Percentiles rank a stretch among this genome's conserved stretches.
phyloP scores from a whole-genome alignment of 257 asterid species.

The Fraxinus anomala region DNA sequence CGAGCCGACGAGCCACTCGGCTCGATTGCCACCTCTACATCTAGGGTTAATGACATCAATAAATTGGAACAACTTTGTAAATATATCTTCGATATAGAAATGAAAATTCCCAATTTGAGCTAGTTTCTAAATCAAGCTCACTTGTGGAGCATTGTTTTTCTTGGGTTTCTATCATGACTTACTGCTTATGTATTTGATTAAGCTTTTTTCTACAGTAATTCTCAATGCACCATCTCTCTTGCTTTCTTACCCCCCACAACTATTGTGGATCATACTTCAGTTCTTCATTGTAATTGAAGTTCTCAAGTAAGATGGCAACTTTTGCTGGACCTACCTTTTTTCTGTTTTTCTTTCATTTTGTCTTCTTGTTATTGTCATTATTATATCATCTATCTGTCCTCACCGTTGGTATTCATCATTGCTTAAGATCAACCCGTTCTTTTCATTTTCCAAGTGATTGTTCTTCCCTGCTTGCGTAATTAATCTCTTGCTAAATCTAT shows the following conservation, averaged over 20 bases:
- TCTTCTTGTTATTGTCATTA: not conserved
- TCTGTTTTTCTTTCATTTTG: too few relatives aligned
- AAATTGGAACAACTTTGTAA: not conserved
- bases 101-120: not conserved
- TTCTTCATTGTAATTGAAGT: not conserved
- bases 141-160: not conserved
- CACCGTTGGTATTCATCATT: not conserved
- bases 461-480: not conserved
- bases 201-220: not conserved
- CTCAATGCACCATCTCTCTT: not conserved
- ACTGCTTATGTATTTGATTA: not conserved
- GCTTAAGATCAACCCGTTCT: not conserved
- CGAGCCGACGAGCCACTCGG: too few relatives aligned
- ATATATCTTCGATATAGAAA: not conserved
- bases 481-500: not conserved
- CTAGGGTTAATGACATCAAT: not conserved
- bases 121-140: not conserved
- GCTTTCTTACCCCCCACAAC: not conserved
- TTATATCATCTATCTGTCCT: not conserved
- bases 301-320: not conserved
- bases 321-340: not conserved
- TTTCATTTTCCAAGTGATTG: constrained; percentile 4
- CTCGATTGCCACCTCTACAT: not conserved
- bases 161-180: not conserved
- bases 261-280: not conserved